Percentiles rank a stretch among this genome's conserved stretches.
Evolutionary conservation across 225 moss, liverwort and hornwort species (phyloP).

Genomic region (Ulota crispa): DNA sequence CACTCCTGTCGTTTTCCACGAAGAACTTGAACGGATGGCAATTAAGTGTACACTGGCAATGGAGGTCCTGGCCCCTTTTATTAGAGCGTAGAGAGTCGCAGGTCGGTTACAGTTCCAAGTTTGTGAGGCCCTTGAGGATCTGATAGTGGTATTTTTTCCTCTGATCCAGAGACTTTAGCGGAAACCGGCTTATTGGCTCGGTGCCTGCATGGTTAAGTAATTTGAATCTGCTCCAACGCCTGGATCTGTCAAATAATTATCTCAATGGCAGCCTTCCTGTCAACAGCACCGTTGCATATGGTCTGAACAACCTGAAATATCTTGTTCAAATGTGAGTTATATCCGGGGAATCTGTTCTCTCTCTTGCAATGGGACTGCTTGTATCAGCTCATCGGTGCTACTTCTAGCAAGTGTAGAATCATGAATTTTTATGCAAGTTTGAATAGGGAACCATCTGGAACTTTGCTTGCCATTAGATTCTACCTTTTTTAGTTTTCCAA

Average conservation of each 20-base stretch:
- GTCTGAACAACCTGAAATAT: constrained; percentile 41
- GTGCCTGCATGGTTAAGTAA: constrained; percentile 38
- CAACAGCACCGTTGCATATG: constrained; percentile 3
- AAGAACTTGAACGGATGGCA: constrained; percentile 1
- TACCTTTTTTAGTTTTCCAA: neutral
- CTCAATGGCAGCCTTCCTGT: constrained; percentile 38
- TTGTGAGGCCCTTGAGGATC: neutral
- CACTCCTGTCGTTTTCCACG: neutral
- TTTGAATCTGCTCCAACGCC: constrained; percentile 36
- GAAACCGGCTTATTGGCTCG: constrained; percentile 28
- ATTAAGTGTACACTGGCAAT: neutral
- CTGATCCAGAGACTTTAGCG: constrained; percentile 41
- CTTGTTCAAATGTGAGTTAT: constrained; percentile 43
- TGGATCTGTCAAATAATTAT: constrained; percentile 48
- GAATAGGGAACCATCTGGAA: neutral
- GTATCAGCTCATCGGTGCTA: neutral
- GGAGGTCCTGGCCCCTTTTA: neutral
- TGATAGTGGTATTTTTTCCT: neutral
- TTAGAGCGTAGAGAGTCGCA: neutral
- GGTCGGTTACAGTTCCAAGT: neutral
- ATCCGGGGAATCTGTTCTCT: neutral
- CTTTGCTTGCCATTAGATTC: neutral
- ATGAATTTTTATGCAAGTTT: neutral
- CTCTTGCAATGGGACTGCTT: neutral
- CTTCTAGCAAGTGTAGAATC: neutral